Percentiles rank a stretch among this genome's conserved stretches.
These are phyloP conservation scores for Penicillium waksmanii DNA, from an alignment of 495 filamentous ascomycete genomes.

Conservation along the genomic window DNA sequence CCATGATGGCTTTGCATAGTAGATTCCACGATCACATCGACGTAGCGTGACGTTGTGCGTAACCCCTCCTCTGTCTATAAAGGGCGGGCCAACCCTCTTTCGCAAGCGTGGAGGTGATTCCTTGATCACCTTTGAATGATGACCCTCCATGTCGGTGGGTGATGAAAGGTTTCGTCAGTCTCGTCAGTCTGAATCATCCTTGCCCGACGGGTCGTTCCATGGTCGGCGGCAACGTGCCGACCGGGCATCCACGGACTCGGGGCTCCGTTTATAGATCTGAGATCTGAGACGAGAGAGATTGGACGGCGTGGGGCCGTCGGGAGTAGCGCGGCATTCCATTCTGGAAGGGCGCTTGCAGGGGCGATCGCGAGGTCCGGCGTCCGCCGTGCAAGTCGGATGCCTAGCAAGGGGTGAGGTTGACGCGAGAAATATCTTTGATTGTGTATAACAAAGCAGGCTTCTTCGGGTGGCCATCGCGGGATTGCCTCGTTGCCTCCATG, in stretches of 20 bases:
- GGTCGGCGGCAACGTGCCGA: slow-evolving; percentile 28
- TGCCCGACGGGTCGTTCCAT: slow-evolving; percentile 28
- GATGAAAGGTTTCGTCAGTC: slow-evolving; percentile 45
- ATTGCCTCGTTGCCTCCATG: background rate
- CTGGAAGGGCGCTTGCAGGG: background rate
- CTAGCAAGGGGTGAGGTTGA: background rate
- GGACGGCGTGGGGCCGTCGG: background rate
- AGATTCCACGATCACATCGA: slow-evolving; percentile 35
- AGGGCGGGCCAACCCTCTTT: slow-evolving; percentile 13
- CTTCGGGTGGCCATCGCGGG: background rate
- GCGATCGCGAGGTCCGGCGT: background rate
- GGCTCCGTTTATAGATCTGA: slow-evolving; percentile 1
- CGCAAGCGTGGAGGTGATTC: slow-evolving; percentile 3
- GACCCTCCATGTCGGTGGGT: slow-evolving; percentile 17
- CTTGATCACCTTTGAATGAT: slow-evolving; percentile 28
- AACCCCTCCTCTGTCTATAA: slow-evolving; percentile 20
- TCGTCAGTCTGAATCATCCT: slow-evolving; percentile 41
- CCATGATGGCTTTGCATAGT: too few relatives aligned
- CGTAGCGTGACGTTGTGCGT: slow-evolving; percentile 31
- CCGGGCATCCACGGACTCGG: slow-evolving; percentile 25
- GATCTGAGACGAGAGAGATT: slow-evolving; percentile 5
- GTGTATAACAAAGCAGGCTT: background rate
- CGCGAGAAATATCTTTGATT: background rate
- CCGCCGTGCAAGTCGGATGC: background rate
- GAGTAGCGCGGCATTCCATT: too few relatives aligned